These are phyloP conservation scores for Fusarium dimerum DNA, from an alignment of 2,329 filamentous ascomycete species.

Conservation along the genomic window DNA sequence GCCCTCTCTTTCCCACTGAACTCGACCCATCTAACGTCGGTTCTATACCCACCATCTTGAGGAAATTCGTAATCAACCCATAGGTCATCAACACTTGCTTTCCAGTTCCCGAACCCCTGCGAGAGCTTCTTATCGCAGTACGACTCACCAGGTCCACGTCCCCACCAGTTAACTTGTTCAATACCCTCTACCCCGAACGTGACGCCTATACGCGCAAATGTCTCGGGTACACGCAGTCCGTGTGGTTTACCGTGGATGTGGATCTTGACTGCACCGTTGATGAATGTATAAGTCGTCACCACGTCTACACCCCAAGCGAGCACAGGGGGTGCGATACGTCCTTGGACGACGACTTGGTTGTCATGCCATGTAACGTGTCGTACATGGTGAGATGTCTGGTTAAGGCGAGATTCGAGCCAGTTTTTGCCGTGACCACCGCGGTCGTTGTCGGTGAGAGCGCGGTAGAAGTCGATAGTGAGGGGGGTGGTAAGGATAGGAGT, in stretches of 20 bases:
- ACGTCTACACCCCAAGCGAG: conserved; percentile 61
- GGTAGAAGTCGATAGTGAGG: conserved; percentile 58
- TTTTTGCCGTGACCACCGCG: conserved; percentile 55
- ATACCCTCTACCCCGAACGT: conserved; percentile 45
- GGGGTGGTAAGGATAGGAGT: conserved; percentile 47
- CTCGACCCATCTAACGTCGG: conserved; percentile 45
- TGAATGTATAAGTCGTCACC: conserved; percentile 57
- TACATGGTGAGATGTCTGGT: conserved; percentile 48
- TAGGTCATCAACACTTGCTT: conserved; percentile 48
- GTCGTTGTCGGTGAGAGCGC: conserved; percentile 68
- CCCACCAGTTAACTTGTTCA: conserved; percentile 60
- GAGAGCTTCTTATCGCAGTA: conserved; percentile 67
- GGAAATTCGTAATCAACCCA: conserved; percentile 67
- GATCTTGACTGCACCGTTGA: conserved; percentile 48
- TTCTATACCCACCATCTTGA: conserved; percentile 67
- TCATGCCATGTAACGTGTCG: conserved; percentile 37
- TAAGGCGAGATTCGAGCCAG: conserved; percentile 52
- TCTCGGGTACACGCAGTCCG: conserved; percentile 52
- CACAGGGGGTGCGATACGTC: conserved; percentile 61
- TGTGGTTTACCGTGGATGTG: conserved; percentile 49
- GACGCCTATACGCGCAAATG: conserved; percentile 64
- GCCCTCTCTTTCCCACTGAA: conserved; percentile 52
- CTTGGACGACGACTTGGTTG: conserved; percentile 46
- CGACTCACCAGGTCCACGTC: conserved; percentile 61
- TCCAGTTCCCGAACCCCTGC: conserved; percentile 58